Conservation (phyloP, 176 grass and related monocot genomes). For the Canna indica region DNA sequence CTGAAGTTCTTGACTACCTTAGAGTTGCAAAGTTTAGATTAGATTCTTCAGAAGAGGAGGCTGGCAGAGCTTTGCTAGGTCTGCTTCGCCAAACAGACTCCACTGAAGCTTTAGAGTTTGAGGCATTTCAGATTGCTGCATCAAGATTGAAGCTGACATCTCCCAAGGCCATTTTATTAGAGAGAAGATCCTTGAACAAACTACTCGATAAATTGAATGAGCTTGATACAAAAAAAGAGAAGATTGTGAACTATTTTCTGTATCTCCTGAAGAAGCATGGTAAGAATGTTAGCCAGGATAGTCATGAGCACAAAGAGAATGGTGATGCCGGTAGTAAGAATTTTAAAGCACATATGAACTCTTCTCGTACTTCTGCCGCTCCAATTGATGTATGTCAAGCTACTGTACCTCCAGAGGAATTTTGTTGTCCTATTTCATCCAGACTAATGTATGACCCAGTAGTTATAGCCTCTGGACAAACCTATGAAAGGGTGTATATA, state of each 20-base stretch:
- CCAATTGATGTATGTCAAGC: constrained; percentile 29
- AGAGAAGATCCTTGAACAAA: constrained; percentile 71
- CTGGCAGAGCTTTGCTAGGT: constrained; percentile 57
- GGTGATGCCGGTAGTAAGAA: constrained; percentile 23
- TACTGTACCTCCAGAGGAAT: constrained; percentile 52
- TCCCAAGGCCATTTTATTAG: constrained; percentile 82
- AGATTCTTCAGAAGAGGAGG: constrained; percentile 61
- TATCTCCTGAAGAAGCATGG: constrained; percentile 71
- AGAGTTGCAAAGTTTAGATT: constrained; percentile 50
- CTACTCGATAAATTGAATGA: constrained; percentile 41
- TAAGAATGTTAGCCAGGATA: constrained; percentile 43
- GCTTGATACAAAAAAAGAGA: constrained; percentile 62
- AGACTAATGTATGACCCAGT: constrained; percentile 86
- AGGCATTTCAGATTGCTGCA: constrained; percentile 54
- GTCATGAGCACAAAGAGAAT: constrained; percentile 29
- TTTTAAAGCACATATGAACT: constrained; percentile 10
- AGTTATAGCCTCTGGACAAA: constrained; percentile 84
- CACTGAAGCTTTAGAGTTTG: constrained; percentile 63
- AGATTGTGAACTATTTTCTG: constrained; percentile 42
- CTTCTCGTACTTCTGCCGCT: constrained; percentile 18
- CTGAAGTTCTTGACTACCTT: constrained; percentile 58
- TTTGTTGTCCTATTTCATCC: constrained; percentile 81
- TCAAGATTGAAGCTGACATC: constrained; percentile 68
- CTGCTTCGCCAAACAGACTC: constrained; percentile 44
- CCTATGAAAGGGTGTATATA: constrained; percentile 78